These are phyloP conservation scores for Pneumocystis jirovecii DNA, from an alignment of 1,139 yeast genomes.

Conservation along the genomic window DNA sequence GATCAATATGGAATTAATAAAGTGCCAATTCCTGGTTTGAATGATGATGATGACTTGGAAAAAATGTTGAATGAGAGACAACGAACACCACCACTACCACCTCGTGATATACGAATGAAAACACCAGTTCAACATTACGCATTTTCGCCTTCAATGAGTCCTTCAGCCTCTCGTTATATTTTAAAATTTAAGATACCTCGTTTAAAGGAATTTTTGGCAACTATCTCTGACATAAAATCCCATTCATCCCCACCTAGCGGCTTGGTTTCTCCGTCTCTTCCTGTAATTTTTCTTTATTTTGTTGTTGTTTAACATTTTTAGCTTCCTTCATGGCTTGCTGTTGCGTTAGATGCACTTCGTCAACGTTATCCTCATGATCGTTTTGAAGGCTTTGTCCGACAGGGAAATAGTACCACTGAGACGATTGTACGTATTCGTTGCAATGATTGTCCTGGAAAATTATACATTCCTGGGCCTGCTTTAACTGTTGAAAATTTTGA, in stretches of 20 bases:
- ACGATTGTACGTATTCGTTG: neutral
- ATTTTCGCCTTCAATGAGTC: neutral
- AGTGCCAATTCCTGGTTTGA: neutral
- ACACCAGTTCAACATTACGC: neutral
- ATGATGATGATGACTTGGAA: neutral
- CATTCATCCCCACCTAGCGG: neutral
- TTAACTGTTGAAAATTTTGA: neutral
- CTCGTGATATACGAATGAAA: neutral
- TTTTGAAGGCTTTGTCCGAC: neutral
- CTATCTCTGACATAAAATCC: neutral
- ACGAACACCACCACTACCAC: neutral
- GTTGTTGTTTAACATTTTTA: neutral
- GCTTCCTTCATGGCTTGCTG: neutral
- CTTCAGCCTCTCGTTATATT: neutral
- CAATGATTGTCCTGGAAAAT: neutral
- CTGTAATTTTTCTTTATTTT: neutral
- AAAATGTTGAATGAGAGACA: neutral
- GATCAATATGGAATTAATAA: neutral
- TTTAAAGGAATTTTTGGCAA: neutral
- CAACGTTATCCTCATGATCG: neutral
- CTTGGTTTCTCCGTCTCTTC: neutral
- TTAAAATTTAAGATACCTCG: neutral
- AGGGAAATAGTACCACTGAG: neutral
- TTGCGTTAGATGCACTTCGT: neutral
- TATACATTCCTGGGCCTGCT: neutral